A percentile compares a stretch with the other conserved stretches of the same genome.
These are phyloP conservation scores for Fusarium burgessii DNA, from an alignment of 2,329 filamentous ascomycete genomes.

Conservation along the genomic window DNA sequence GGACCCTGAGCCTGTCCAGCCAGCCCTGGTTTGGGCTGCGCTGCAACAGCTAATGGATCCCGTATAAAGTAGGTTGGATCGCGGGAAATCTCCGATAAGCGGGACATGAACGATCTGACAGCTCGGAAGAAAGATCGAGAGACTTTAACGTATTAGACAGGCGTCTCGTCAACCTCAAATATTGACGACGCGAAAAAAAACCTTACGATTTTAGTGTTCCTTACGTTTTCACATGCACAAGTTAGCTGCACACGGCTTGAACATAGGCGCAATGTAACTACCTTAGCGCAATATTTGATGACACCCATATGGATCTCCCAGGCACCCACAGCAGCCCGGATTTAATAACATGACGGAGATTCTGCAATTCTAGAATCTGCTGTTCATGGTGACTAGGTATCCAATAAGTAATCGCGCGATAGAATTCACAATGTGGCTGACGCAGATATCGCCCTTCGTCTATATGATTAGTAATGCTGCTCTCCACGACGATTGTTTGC, in stretches of 20 bases:
- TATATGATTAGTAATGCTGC: neutral
- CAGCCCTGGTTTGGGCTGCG: conserved; percentile 10
- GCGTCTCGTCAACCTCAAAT: neutral
- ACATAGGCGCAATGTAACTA: neutral
- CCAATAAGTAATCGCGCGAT: neutral
- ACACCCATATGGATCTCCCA: conserved; percentile 10
- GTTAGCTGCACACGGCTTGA: too few species aligned
- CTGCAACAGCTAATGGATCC: conserved; percentile 13
- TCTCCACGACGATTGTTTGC: neutral
- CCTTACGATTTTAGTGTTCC: neutral
- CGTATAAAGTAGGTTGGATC: conserved; percentile 5
- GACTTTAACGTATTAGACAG: neutral
- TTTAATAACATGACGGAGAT: conserved; percentile 1
- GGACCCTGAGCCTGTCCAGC: conserved; percentile 29
- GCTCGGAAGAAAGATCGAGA: neutral
- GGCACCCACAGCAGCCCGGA: neutral
- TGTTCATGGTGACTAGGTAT: conserved; percentile 3
- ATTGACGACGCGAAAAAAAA: neutral
- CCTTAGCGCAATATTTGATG: neutral
- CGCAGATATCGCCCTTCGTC: neutral
- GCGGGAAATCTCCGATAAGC: conserved; percentile 47
- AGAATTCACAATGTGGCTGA: conserved; percentile 5
- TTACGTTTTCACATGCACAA: neutral
- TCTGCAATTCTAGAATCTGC: conserved; percentile 21
- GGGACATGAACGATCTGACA: conserved; percentile 28